Evolutionary conservation across 495 filamentous ascomycete species (phyloP), one percentile per base, ranked within the genome.

Genomic region (Neurospora sp.): DNA sequence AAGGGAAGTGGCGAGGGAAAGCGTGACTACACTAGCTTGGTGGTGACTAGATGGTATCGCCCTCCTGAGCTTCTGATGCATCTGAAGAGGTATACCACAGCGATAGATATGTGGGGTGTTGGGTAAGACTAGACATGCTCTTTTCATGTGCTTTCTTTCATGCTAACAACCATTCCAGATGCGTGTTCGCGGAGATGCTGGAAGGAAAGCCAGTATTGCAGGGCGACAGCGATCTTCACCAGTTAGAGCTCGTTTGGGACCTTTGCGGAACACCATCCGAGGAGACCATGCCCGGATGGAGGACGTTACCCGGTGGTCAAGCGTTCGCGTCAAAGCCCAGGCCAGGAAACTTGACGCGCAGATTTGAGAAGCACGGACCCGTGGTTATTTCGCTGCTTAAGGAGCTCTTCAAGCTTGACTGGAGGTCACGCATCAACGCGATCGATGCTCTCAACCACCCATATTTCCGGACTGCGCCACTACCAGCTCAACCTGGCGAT

Each of bases 171-270:
- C 8, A n/a, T 18, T 46, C 16, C 75, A 95, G 93, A 39, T 98
- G 96, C 80, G 94, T 99, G 12, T 98, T 99, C 80, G 96, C 94
- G 39, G 96, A 99, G 82, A 99, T 99, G 96, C 92, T 98, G 74
- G 90, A 93, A 76, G 90, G 94, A 70, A 97, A 93, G 79, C 96
- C 96, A 0, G 98, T 99, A 69, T 88, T 99, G 35, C 89, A 93
- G 4, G 96, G 96, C 5, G 93, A 89, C 72, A 96, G 91, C 78
- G 96, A 99, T 79, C 82, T 88, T 7, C 92, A 98, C 78, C 96
- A 99, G 82, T 89, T 94, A 49, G 90, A 96, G 14, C 88, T 95
- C 69, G 97, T 98, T 72, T 99, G 97, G 77, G 90, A 92, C 72
- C 88, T 99, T n/a, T 92, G 97, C 72, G 96, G 96, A 18, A 91